Evolutionary conservation across 2,329 filamentous ascomycete species (phyloP), one percentile per base, ranked within the genome.

Genomic region (Neonectria sp.): DNA sequence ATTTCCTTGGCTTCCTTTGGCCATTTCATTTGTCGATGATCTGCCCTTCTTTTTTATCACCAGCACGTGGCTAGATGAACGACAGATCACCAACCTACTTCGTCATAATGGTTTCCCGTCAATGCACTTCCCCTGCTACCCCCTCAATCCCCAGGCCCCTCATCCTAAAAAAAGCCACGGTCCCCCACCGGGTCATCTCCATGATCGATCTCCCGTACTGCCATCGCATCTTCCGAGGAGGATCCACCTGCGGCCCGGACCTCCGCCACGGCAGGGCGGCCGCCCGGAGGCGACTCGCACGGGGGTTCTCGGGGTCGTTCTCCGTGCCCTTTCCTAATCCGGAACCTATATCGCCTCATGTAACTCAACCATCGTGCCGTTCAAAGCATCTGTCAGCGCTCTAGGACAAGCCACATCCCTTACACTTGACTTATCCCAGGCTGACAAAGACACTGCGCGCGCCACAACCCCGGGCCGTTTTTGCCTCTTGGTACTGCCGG

Each of bases 151-250:
- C 71, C 53, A 55, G 69, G 52, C 21, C 37, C 49, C 48, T 71
- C n/a, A 52, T 27, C 68, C 66, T 62, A 75, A 75, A 75, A 75
- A 75, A 71, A 57, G 25, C 59, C 29, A 62, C 64, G 12, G 29
- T 62, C 63, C 73, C 71, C 72, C 73, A 72, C 71, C 37, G 40
- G n/a, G 40, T n/a, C 40, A 72, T 29, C 33, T n/a, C 58, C 40
- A 49, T 55, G 48, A 68, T 63, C 62, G 59, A 68, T 70, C 56
- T 55, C 52, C 65, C 68, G 48, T 64, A 25, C 46, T 49, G 43
- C 43, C 43, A 65, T 71, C 63, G 33, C 53, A 52, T 53, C 63
- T 65, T 71, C 74, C 72, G 72, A 70, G 46, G 68, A 49, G 62
- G 68, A 60, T 65, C 74, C 68, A 68, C 67, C 60, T 63, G 61